A percentile compares a stretch with the other conserved stretches of the same genome.
These are phyloP conservation scores for Kwoniella botswanensis DNA, from an alignment of 768 basidiomycete species.

Conservation along the genomic window DNA sequence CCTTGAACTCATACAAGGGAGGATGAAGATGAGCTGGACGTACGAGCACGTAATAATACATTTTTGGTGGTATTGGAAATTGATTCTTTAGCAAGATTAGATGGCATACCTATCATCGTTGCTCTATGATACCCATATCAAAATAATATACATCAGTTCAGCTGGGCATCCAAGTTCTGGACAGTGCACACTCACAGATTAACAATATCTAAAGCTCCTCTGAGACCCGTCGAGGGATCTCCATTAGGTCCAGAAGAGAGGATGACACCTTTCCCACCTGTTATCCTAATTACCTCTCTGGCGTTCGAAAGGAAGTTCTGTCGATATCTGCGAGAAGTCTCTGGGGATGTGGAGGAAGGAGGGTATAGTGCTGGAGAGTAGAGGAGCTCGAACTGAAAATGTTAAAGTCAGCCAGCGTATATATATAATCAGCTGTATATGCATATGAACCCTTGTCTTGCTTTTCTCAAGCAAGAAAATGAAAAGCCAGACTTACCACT, in stretches of 20 bases:
- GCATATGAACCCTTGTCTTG: no score
- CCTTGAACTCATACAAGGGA: neutral
- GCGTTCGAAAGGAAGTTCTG: slow-evolving; percentile 58
- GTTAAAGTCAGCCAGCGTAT: neutral
- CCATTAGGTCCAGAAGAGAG: slow-evolving; percentile 48
- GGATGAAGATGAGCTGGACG: slow-evolving; percentile 17
- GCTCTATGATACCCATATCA: slow-evolving; percentile 39
- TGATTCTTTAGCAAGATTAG: slow-evolving; percentile 55
- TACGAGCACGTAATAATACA: slow-evolving; percentile 55
- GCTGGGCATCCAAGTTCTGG: slow-evolving; percentile 40
- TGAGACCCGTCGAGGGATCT: slow-evolving; percentile 31
- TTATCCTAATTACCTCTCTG: slow-evolving; percentile 53
- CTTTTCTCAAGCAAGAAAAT: no score
- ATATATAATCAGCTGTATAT: no score
- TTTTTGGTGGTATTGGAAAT: slow-evolving; percentile 41
- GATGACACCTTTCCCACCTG: slow-evolving; percentile 54
- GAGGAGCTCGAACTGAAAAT: slow-evolving; percentile 52
- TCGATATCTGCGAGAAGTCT: slow-evolving; percentile 36
- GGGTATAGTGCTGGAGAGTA: slow-evolving; percentile 53
- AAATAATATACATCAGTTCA: slow-evolving; percentile 49
- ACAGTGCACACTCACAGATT: slow-evolving; percentile 46
- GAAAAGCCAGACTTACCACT: slow-evolving; percentile 46
- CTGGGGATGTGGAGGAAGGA: slow-evolving; percentile 26
- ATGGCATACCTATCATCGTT: slow-evolving; percentile 55
- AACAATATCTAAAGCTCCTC: slow-evolving; percentile 54